Base-by-base conservation (phyloP, 2,329 filamentous ascomycete species). In the Arthrobotrys musiformis region DNA sequence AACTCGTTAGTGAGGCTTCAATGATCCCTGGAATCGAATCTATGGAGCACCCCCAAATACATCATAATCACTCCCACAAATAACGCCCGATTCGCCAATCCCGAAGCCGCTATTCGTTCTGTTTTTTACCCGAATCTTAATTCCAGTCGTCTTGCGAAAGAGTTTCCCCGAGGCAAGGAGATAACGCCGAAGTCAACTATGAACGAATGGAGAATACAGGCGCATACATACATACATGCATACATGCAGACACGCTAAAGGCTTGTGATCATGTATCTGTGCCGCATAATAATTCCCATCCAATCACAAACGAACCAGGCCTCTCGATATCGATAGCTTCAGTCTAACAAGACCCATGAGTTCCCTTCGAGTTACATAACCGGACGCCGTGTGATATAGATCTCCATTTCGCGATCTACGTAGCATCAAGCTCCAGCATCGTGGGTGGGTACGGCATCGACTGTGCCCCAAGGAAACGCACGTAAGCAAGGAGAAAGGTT, bases 91-190 rank as follows among this genome's bases (percentile, higher is more conserved):
- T 58, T 24, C 30, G 35, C 52, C 30, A n/a, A 52, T 22, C 11
- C 22, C 33, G 30, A 70, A 42, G n/a, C n/a, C 1, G 8, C n/a
- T 42, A 4, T 69, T 69, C 28, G 17, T 50, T 54, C 64, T 19
- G 5, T n/a, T n/a, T n/a, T n/a, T n/a, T n/a, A n/a, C n/a, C n/a
- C 11, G 63, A 60, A 26, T 42, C 54, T 70, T 70, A 70, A 52
- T 70, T 70, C 66, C 54, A 70, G 6, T 9, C 9, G 4, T 40
- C 8, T 19, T 13, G 17, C n/a, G 50, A 6, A n/a, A 33, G 8
- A 56, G 17, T 56, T 56, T 35, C 28, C 26, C 50, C 50, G 50
- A 56, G 2, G 28, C 8, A 35, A 56, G 50, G 26, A 33, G 46
- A 42, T 52, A 22, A 52, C 33, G 5, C 8, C 19, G 22, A 58